Evolutionary conservation across 192 early-diverging fungal genomes (phyloP), one percentile per base, ranked within the genome.

Genomic region (Coemansia javaensis): DNA sequence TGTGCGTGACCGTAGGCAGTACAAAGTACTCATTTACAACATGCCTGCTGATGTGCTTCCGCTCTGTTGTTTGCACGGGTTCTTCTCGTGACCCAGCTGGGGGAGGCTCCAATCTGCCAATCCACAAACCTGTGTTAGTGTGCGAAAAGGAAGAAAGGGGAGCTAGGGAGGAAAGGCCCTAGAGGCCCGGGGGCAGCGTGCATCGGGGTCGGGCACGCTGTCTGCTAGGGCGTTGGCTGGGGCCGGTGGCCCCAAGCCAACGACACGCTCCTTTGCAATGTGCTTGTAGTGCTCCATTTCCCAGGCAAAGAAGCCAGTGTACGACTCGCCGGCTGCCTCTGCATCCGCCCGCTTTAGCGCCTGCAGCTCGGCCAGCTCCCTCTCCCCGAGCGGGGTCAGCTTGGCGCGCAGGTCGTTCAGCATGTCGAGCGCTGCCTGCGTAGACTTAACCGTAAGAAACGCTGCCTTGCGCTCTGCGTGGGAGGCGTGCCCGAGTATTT

Each of bases 371-470:
- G n/a, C n/a, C n/a, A n/a, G 8, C 25, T 45, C 44, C 20, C 21
- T 30, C 18, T 75, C 68, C 32, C 78, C 36, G 18, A 86, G 53
- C 6, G 36, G 42, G 20, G 70, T 37, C 12, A 83, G 53, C 42
- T 87, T 85, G 1, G 54, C 41, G 12, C 50, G 56, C 31, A 90
- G 61, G 11, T 73, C 66, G 1, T 75, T 50, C 35, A 85, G 53
- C 56, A 90, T 86, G 40, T 74, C 48, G 8, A 64, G 38, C 8
- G 83, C 86, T 5, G 41, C 63, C 32, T 78, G 62, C 8, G 81
- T 72, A 7, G 58, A 65, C 55, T 88, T 86, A 16, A 86, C 88
- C 84, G 88, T 86, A 32, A 82, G 82, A 16, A 75, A 66, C 38
- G 86, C 82, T 22, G 86, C 66, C 7, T 75, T 63, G 47, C 77